Conservation (phyloP, 2,329 filamentous ascomycete species). For the Pestalotiopsis sp. region DNA sequence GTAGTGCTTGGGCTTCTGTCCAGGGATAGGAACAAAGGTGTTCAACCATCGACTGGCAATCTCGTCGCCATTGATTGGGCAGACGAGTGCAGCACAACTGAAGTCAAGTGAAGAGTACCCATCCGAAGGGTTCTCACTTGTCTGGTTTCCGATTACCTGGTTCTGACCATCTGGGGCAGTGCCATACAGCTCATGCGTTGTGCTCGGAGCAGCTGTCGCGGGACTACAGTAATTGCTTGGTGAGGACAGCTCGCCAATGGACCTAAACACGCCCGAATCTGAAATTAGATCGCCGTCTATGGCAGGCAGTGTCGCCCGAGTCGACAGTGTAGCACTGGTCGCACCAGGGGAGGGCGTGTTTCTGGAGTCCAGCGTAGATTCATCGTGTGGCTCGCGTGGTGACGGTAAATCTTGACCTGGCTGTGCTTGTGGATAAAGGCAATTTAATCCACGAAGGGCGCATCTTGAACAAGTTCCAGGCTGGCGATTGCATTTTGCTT, state of each 20-base stretch:
- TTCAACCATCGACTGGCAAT: slow-evolving; percentile 54
- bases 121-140: not conserved
- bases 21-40: slow-evolving; percentile 45
- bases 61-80: slow-evolving; percentile 48
- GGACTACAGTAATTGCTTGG: not conserved
- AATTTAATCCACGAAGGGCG: slow-evolving; percentile 28
- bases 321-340: not conserved
- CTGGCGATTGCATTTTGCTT: slow-evolving; percentile 43
- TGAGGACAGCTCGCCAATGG: no score
- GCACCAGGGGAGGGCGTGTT: not conserved
- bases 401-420: not conserved
- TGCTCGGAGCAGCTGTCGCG: not conserved
- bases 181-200: not conserved
- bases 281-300: no score
- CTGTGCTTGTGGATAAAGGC: slow-evolving; percentile 28
- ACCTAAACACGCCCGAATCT: no score
- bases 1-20: slow-evolving; percentile 46
- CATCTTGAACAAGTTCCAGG: slow-evolving; percentile 36
- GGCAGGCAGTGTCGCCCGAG: no score
- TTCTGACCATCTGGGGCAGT: not conserved
- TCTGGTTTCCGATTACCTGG: not conserved
- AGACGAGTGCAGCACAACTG: slow-evolving; percentile 38
- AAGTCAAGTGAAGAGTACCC: slow-evolving; percentile 32
- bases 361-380: not conserved
- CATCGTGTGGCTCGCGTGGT: not conserved